Percentiles rank a stretch among this genome's conserved stretches.
phyloP scores from a whole-genome alignment of 257 asterid species.

The Solanum commersonii region DNA sequence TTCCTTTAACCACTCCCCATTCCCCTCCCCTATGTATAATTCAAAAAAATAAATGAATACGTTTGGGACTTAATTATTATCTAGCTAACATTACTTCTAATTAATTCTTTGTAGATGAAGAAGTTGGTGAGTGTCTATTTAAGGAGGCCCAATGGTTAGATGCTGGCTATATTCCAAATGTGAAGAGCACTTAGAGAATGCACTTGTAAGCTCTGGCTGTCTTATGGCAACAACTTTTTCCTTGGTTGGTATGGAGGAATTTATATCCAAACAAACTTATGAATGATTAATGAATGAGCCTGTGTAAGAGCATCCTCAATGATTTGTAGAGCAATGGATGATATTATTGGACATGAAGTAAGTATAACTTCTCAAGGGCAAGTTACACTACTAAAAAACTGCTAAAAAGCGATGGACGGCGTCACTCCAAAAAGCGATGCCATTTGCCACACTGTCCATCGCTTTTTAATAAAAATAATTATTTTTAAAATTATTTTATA shows the following conservation, averaged over 20 bases:
- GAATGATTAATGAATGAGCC: not conserved
- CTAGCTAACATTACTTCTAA: too few species aligned
- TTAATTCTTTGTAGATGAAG: not conserved
- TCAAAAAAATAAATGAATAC: not conserved
- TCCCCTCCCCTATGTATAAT: not conserved
- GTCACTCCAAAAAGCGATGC: too few species aligned
- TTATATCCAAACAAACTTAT: not conserved
- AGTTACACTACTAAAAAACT: too few species aligned
- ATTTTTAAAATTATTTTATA: too few species aligned
- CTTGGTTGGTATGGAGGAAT: not conserved
- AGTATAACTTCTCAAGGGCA: not conserved
- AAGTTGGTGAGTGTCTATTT: not conserved
- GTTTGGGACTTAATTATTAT: not conserved
- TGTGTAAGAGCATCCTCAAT: not conserved
- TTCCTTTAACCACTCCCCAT: not conserved
- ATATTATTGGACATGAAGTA: conserved; percentile 17
- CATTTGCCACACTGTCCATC: too few species aligned
- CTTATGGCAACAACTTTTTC: not conserved
- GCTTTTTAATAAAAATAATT: too few species aligned
- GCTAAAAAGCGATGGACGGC: too few species aligned
- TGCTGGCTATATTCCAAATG: not conserved
- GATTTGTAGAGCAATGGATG: conserved; percentile 14
- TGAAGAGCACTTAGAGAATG: not conserved
- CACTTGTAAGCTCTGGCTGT: not conserved
- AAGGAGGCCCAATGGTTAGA: not conserved